Percentiles rank a stretch among this genome's conserved stretches.
Evolutionary conservation across 768 basidiomycete species (phyloP).

Genomic region (Suillus clintonianus): DNA sequence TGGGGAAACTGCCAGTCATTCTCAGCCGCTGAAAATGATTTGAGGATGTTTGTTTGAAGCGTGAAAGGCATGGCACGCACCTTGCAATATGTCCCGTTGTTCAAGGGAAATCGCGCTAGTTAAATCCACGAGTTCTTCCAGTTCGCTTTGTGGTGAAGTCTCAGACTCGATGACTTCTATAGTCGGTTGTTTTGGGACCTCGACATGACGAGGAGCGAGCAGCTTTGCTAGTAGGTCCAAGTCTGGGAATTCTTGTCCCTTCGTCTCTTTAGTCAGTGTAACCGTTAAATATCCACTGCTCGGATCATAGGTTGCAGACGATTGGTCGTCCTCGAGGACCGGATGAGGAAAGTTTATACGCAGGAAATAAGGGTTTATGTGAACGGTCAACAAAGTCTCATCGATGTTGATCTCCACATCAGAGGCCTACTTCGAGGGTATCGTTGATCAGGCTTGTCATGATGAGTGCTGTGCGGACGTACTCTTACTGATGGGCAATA

Average conservation of each 20-base stretch:
- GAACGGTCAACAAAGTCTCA: slow-evolving; percentile 65
- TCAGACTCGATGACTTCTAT: slow-evolving; percentile 61
- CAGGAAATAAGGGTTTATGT: slow-evolving; percentile 85
- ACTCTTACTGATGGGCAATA: slow-evolving; percentile 77
- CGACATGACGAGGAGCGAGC: slow-evolving; percentile 61
- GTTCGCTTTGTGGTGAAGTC: slow-evolving; percentile 24
- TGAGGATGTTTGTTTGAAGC: slow-evolving; percentile 6
- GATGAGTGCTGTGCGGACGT: slow-evolving; percentile 25
- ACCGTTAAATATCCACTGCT: slow-evolving; percentile 76
- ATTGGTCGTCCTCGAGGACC: slow-evolving; percentile 62
- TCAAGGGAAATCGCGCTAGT: slow-evolving; percentile 52
- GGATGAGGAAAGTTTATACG: slow-evolving; percentile 74
- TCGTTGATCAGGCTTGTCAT: background rate
- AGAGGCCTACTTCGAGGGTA: slow-evolving; percentile 57
- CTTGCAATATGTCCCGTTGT: slow-evolving; percentile 55
- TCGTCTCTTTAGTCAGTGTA: slow-evolving; percentile 66
- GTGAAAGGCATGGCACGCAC: slow-evolving; percentile 32
- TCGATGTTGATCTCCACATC: slow-evolving; percentile 82
- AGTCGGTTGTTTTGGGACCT: slow-evolving; percentile 31
- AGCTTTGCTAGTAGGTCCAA: slow-evolving; percentile 79
- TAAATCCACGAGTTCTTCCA: slow-evolving; percentile 44
- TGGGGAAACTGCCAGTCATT: slow-evolving; percentile 84
- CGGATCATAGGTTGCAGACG: slow-evolving; percentile 76
- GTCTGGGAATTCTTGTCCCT: slow-evolving; percentile 71
- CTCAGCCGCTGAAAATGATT: slow-evolving; percentile 54